A percentile compares a stretch with the other conserved stretches of the same genome.
Conservation (phyloP, 306 rosid species). For the Citrullus amarus region DNA sequence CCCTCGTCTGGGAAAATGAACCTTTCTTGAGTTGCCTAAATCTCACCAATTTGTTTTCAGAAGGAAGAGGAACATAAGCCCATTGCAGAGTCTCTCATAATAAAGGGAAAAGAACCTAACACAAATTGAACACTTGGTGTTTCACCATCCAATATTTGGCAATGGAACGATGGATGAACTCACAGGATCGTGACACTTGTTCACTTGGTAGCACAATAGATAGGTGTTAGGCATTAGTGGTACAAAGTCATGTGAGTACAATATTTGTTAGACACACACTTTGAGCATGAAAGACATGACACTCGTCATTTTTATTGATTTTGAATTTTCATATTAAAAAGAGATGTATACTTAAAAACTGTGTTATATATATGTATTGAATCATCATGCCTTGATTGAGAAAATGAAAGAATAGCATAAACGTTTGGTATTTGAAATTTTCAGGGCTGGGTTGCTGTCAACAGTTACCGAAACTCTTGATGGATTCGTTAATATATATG, state of each 20-base stretch:
- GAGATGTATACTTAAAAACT: too few species aligned
- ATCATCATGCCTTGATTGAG: too few species aligned
- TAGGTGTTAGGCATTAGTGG: too few species aligned
- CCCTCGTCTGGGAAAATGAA: background rate
- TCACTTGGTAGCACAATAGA: too few species aligned
- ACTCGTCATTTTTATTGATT: too few species aligned
- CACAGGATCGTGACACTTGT: background rate
- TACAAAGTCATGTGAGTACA: too few species aligned
- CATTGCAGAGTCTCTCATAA: background rate
- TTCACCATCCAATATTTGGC: background rate
- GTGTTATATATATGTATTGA: too few species aligned
- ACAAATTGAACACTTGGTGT: background rate
- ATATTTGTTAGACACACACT: too few species aligned
- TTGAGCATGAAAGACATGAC: too few species aligned
- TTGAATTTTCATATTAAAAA: too few species aligned
- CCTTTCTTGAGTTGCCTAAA: background rate
- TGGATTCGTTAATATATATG: slow-evolving; percentile 40
- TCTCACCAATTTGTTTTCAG: background rate
- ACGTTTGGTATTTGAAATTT: background rate
- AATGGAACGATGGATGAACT: background rate
- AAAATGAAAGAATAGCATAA: background rate
- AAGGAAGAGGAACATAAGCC: background rate
- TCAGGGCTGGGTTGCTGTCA: slow-evolving; percentile 61
- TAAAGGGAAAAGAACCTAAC: background rate
- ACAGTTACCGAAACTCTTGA: slow-evolving; percentile 48